Conservation (phyloP, 306 rosid genomes). For the Glycine tomentella region DNA sequence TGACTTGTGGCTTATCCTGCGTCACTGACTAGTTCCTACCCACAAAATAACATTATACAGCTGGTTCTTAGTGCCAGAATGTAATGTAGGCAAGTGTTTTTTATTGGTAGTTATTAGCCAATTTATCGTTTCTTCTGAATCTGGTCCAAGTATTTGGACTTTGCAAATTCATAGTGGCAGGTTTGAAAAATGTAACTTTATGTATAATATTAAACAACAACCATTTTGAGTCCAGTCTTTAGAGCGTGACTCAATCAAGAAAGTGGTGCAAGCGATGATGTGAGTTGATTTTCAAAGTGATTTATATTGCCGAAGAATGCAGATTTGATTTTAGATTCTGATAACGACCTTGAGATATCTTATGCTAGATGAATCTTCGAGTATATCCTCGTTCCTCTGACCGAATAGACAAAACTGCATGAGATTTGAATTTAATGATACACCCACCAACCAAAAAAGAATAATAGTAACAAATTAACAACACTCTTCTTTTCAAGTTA, state of each 20-base stretch:
- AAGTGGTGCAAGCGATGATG: slow-evolving; percentile 18
- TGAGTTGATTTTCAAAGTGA: slow-evolving; percentile 15
- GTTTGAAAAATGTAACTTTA: not conserved
- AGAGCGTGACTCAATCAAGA: slow-evolving; percentile 27
- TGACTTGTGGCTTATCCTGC: slow-evolving; percentile 37
- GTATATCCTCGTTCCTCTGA: not conserved
- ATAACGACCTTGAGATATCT: slow-evolving; percentile 42
- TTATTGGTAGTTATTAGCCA: not conserved
- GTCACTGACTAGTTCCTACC: slow-evolving; percentile 11
- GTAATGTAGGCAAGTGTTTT: not conserved
- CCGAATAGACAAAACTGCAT: slow-evolving; percentile 6
- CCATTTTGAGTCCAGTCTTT: slow-evolving; percentile 2
- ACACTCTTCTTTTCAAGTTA: not conserved
- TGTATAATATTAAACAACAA: slow-evolving; percentile 23
- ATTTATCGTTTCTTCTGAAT: slow-evolving; percentile 38
- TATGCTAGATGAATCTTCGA: slow-evolving; percentile 20
- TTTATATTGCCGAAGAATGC: not conserved
- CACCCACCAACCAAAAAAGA: not conserved
- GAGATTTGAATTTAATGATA: slow-evolving; percentile 26
- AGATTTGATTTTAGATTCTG: slow-evolving; percentile 51
- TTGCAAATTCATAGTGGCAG: not conserved
- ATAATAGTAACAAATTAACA: not conserved
- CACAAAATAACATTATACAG: slow-evolving; percentile 23
- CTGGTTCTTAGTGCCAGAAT: slow-evolving; percentile 37
- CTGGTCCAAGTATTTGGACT: slow-evolving; percentile 31